phyloP scores from a whole-genome alignment of 805 yeast species.

The Myxozyma neotropica region DNA sequence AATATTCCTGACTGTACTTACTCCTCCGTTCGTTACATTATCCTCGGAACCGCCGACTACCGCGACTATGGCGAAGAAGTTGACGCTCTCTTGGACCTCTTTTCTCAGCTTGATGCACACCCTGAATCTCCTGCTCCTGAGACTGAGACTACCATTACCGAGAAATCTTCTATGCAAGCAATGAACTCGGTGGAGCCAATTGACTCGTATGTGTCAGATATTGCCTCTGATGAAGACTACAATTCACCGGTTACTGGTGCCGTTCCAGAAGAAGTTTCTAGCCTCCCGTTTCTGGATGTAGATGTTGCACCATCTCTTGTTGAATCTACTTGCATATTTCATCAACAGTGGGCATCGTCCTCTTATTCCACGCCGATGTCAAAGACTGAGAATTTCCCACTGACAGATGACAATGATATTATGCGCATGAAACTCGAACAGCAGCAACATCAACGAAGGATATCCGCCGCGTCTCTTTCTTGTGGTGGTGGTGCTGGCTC shows the following conservation, averaged over 20 bases:
- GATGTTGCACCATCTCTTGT: too few species aligned
- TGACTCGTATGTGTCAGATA: background rate
- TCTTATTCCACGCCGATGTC: background rate
- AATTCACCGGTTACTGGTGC: background rate
- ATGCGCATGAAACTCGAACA: background rate
- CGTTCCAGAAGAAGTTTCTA: background rate
- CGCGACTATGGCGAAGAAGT: constrained; percentile 15
- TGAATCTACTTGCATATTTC: background rate
- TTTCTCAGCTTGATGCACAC: constrained; percentile 13
- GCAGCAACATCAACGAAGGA: background rate
- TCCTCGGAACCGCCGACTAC: constrained; percentile 18
- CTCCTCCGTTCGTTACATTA: constrained; percentile 12
- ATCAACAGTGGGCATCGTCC: background rate
- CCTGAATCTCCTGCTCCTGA: background rate
- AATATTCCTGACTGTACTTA: constrained; percentile 17
- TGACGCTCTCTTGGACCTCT: constrained; percentile 19
- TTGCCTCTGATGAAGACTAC: background rate
- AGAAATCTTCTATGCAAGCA: background rate
- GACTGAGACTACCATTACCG: background rate
- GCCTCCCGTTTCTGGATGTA: background rate
- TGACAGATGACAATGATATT: background rate
- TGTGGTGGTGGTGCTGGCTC: too few species aligned
- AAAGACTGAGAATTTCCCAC: background rate
- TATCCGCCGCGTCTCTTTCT: too few species aligned
- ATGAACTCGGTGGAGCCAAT: background rate